A percentile compares a stretch with the other conserved stretches of the same genome.
These are phyloP conservation scores for Nemania sp. DNA, from an alignment of 2,329 filamentous ascomycete species.

Conservation along the genomic window DNA sequence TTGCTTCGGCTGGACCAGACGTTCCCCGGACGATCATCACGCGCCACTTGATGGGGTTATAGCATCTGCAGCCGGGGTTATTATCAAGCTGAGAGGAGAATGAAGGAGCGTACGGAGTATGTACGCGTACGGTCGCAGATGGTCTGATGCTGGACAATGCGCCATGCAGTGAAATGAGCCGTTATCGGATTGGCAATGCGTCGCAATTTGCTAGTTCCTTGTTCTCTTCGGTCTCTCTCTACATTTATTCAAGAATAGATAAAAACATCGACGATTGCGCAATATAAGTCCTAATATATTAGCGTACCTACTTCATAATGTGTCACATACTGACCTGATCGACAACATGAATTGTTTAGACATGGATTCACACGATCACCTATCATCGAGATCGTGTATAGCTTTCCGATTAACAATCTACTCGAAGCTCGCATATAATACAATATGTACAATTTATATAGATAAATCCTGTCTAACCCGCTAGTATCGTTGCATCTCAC, in stretches of 20 bases:
- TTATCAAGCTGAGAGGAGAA: not conserved
- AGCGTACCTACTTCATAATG: no score
- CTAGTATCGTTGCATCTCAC: not conserved
- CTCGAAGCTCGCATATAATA: not conserved
- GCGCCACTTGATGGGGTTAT: conserved; percentile 4
- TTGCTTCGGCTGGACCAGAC: not conserved
- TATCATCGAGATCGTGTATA: conserved; percentile 14
- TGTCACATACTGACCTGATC: no score
- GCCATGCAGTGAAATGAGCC: no score
- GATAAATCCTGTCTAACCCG: not conserved
- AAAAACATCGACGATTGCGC: no score
- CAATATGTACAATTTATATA: not conserved
- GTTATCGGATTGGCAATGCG: no score
- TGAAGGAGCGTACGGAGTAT: not conserved
- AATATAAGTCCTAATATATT: no score
- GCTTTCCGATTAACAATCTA: not conserved
- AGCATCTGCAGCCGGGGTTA: not conserved
- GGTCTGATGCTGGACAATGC: not conserved
- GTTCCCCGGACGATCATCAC: conserved; percentile 16
- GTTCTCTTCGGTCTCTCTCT: no score
- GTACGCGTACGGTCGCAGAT: not conserved
- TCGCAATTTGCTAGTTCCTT: no score
- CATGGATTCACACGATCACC: not conserved
- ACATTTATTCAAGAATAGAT: no score
- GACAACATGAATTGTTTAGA: not conserved